A percentile compares a stretch with the other conserved stretches of the same genome.
phyloP scores from a whole-genome alignment of 176 grass and related monocot species.

The Raddia guianensis region DNA sequence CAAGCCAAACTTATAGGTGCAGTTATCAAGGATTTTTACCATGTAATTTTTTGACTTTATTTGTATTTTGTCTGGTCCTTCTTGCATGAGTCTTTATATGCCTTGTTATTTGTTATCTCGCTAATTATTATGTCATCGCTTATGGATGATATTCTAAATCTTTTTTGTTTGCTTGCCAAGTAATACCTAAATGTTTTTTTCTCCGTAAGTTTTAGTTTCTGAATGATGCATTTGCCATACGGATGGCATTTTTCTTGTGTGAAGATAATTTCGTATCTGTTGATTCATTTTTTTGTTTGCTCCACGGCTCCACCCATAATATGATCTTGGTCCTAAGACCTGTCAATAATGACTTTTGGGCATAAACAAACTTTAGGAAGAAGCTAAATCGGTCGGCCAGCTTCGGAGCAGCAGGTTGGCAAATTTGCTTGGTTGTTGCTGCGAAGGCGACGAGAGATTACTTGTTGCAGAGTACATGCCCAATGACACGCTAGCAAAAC shows the following conservation, averaged over 20 bases:
- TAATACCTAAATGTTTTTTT: constrained; percentile 3
- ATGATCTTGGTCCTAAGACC: neutral
- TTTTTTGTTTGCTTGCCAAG: neutral
- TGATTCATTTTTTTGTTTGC: constrained; percentile 6
- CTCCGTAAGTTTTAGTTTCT: neutral
- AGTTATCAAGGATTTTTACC: neutral
- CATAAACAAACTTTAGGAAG: constrained; percentile 70
- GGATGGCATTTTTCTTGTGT: constrained; percentile 19
- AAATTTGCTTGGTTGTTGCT: constrained; percentile 96
- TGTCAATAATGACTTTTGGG: constrained; percentile 3
- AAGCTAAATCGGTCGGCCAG: constrained; percentile 85
- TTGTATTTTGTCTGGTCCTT: neutral
- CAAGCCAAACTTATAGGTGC: neutral
- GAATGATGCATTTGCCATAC: neutral
- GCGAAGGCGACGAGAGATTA: constrained; percentile 94
- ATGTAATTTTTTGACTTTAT: neutral
- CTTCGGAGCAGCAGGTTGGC: constrained; percentile 78
- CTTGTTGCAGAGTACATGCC: constrained; percentile 99
- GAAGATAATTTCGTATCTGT: neutral
- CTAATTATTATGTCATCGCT: neutral
- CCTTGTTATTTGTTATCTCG: constrained; percentile 13
- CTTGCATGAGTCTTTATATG: neutral
- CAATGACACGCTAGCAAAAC: constrained; percentile 93
- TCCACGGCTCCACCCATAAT: neutral
- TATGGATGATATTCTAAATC: neutral